phyloP scores from a whole-genome alignment of 495 filamentous ascomycete species.

The Sabuloglossum arenarium region DNA sequence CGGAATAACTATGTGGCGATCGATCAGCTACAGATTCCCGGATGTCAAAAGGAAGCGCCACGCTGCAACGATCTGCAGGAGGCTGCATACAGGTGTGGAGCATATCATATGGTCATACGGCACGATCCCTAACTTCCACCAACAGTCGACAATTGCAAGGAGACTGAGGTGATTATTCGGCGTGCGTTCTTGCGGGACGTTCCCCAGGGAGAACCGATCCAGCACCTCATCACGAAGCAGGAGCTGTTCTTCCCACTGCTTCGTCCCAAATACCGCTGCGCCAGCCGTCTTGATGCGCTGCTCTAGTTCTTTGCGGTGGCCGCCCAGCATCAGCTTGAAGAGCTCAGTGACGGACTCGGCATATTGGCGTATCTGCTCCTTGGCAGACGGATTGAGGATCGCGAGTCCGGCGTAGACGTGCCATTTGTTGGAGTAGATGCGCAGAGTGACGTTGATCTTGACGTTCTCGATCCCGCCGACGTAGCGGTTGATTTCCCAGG shows the following conservation, averaged over 20 bases:
- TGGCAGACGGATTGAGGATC: conserved; percentile 83
- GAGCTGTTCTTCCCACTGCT: conserved; percentile 36
- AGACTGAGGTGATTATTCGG: conserved; percentile 87
- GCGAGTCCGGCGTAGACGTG: conserved; percentile 96
- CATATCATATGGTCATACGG: conserved; percentile 99
- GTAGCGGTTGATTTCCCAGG: conserved; percentile 86
- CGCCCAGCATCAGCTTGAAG: conserved; percentile 88
- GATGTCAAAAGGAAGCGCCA: not conserved
- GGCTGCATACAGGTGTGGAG: conserved; percentile 54
- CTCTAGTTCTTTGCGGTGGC: conserved; percentile 59
- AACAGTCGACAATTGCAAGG: conserved; percentile 97
- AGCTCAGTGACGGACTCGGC: conserved; percentile 81
- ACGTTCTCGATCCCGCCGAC: conserved; percentile 96
- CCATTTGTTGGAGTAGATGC: conserved; percentile 97
- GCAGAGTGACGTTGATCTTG: conserved; percentile 92
- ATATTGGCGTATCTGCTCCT: conserved; percentile 84
- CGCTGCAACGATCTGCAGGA: not conserved
- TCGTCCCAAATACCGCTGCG: conserved; percentile 50
- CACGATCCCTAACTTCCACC: conserved; percentile 78
- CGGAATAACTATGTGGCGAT: conserved; percentile 49
- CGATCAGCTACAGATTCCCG: too few relatives aligned
- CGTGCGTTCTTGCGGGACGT: conserved; percentile 38
- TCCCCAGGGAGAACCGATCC: conserved; percentile 64
- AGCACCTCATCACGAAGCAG: conserved; percentile 65
- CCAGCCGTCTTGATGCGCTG: conserved; percentile 58